phyloP scores from a whole-genome alignment of 2,329 filamentous ascomycete species.

The Alternaria gansuensis region DNA sequence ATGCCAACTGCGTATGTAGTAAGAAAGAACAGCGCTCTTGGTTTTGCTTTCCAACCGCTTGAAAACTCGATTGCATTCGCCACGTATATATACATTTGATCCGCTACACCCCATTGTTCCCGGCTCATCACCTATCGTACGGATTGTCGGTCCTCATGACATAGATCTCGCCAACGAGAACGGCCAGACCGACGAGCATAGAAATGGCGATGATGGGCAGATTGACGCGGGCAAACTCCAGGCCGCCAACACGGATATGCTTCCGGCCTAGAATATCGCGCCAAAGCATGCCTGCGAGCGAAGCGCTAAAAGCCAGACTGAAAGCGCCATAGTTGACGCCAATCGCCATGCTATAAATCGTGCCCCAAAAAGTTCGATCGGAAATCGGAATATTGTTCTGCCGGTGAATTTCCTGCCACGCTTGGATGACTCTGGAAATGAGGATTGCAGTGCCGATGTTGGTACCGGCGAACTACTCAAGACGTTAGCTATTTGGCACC shows the following conservation, averaged over 20 bases:
- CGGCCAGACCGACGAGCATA: conserved; percentile 70
- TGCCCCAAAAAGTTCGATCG: conserved; percentile 75
- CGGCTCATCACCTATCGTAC: conserved; percentile 12
- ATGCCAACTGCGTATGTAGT: background rate
- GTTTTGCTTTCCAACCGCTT: background rate
- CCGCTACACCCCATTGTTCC: background rate
- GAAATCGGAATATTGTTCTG: conserved; percentile 61
- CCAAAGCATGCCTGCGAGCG: conserved; percentile 76
- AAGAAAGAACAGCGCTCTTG: background rate
- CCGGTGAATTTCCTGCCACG: conserved; percentile 70
- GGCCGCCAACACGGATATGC: conserved; percentile 69
- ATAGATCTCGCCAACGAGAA: conserved; percentile 71
- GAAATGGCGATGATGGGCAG: conserved; percentile 74
- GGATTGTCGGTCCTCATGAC: conserved; percentile 56
- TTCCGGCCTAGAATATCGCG: conserved; percentile 74
- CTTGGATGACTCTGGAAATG: conserved; percentile 73
- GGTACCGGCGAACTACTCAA: conserved; percentile 72
- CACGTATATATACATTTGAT: background rate
- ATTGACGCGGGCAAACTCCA: conserved; percentile 75
- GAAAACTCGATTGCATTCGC: background rate
- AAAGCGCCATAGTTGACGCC: conserved; percentile 80
- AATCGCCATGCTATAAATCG: conserved; percentile 75
- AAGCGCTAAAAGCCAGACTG: conserved; percentile 75
- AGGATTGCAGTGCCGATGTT: conserved; percentile 81
- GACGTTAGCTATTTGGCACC: background rate